Evolutionary conservation across 352 stramenopile genomes (phyloP).

Genomic region (Globisporangium recalcitrans): DNA sequence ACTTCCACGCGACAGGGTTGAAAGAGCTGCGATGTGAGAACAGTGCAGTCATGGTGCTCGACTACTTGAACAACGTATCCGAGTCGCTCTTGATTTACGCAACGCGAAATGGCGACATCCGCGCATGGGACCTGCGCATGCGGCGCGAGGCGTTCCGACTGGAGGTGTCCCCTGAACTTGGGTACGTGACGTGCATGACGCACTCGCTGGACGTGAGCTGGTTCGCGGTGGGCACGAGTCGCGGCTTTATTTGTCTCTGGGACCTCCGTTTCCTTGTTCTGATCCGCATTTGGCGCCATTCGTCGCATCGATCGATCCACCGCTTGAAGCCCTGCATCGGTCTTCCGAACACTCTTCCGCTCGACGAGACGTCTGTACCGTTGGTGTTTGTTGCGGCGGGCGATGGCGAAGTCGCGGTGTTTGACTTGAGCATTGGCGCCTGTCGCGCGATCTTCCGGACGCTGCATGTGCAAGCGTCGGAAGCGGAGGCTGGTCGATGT

Average conservation of each 20-base stretch:
- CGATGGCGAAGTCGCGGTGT: constrained; percentile 89
- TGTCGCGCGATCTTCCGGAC: constrained; percentile 92
- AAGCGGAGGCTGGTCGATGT: constrained; percentile 68
- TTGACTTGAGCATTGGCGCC: constrained; percentile 84
- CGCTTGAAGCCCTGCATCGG: constrained; percentile 80
- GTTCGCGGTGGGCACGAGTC: constrained; percentile 91
- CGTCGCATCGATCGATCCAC: constrained; percentile 87
- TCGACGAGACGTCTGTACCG: constrained; percentile 76
- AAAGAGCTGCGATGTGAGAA: constrained; percentile 76
- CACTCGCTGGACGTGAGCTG: constrained; percentile 94
- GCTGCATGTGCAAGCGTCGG: constrained; percentile 68
- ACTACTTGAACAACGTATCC: constrained; percentile 95
- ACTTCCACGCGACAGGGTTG: constrained; percentile 63
- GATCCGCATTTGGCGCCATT: constrained; percentile 96
- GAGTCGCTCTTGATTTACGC: constrained; percentile 93
- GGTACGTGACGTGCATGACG: constrained; percentile 94
- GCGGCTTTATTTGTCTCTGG: constrained; percentile 94
- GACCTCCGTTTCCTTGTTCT: constrained; percentile 95
- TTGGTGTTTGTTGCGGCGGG: constrained; percentile 93
- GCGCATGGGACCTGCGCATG: constrained; percentile 91
- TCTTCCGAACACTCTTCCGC: constrained; percentile 68
- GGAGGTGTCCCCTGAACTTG: constrained; percentile 90
- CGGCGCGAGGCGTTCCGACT: constrained; percentile 90
- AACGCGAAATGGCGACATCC: constrained; percentile 88
- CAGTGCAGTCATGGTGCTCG: constrained; percentile 92